phyloP scores from a whole-genome alignment of 208 protist species.

The Acanthamoeba quina region DNA sequence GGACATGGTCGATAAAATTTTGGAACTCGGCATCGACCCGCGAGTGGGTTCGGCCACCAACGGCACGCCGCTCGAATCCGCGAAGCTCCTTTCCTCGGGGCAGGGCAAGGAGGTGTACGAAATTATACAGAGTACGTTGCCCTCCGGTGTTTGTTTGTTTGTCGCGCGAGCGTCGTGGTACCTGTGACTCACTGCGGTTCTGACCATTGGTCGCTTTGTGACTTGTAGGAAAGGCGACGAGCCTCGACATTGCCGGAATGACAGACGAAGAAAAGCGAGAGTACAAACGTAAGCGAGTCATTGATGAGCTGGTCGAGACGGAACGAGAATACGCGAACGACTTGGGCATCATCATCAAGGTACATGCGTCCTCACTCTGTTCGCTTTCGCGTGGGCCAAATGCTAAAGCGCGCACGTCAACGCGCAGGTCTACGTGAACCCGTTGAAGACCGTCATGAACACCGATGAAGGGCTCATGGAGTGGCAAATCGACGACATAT shows the following conservation, averaged over 20 bases:
- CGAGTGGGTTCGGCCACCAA: background rate
- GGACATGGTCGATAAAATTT: conserved; percentile 42
- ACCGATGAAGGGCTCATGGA: conserved; percentile 5
- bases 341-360: conserved; percentile 3
- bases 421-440: background rate
- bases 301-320: conserved; percentile 52
- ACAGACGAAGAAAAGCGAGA: conserved; percentile 35
- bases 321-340: conserved; percentile 32
- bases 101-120: conserved; percentile 35
- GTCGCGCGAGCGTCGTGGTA: background rate
- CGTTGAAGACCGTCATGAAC: background rate
- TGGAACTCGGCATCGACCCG: conserved; percentile 46
- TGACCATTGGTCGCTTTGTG: background rate
- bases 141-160: background rate
- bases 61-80: conserved; percentile 19
- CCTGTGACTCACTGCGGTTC: background rate
- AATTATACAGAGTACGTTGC: conserved; percentile 1
- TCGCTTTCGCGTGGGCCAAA: background rate
- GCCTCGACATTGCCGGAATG: conserved; percentile 43
- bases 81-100: background rate
- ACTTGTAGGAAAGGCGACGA: background rate
- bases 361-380: background rate
- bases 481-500: conserved; percentile 29
- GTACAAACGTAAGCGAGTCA: background rate
- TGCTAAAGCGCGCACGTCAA: background rate